Evolutionary conservation across 2,329 filamentous ascomycete genomes (phyloP).

Genomic region (Colletotrichum sublineola): DNA sequence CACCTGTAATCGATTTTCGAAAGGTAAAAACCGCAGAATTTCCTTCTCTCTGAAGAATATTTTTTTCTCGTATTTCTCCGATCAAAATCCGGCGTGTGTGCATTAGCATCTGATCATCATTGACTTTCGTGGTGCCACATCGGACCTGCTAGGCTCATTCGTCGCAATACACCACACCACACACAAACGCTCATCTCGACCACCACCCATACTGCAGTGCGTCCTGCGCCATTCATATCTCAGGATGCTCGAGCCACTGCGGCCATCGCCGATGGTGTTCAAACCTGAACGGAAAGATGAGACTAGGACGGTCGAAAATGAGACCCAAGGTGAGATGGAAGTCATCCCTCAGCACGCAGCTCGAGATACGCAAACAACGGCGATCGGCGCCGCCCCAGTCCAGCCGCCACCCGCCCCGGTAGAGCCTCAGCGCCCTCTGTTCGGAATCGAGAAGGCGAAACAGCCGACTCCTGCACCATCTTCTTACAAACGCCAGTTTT

Average conservation of each 20-base stretch:
- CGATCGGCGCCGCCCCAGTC: not conserved
- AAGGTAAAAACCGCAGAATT: not conserved
- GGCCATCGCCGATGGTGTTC: not conserved
- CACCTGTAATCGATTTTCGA: not conserved
- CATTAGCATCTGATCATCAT: not conserved
- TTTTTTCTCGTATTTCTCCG: not conserved
- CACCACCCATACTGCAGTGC: not conserved
- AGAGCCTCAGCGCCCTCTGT: not conserved
- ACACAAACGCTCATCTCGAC: not conserved
- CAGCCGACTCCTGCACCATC: not conserved
- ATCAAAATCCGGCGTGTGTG: not conserved
- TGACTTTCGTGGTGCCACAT: not conserved
- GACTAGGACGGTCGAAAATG: not conserved
- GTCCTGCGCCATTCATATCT: not conserved
- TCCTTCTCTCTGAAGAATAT: too few relatives aligned
- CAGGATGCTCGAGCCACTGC: slow-evolving; percentile 1
- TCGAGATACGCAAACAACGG: not conserved
- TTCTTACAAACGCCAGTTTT: slow-evolving; percentile 51
- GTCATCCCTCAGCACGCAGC: not conserved
- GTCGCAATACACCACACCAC: not conserved
- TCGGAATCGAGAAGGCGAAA: not conserved
- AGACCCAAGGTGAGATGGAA: not conserved
- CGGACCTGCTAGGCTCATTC: not conserved
- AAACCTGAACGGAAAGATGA: not conserved
- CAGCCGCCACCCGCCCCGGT: not conserved